Base-by-base conservation (phyloP, 352 stramenopile species). In the Phytophthora meadii region DNA sequence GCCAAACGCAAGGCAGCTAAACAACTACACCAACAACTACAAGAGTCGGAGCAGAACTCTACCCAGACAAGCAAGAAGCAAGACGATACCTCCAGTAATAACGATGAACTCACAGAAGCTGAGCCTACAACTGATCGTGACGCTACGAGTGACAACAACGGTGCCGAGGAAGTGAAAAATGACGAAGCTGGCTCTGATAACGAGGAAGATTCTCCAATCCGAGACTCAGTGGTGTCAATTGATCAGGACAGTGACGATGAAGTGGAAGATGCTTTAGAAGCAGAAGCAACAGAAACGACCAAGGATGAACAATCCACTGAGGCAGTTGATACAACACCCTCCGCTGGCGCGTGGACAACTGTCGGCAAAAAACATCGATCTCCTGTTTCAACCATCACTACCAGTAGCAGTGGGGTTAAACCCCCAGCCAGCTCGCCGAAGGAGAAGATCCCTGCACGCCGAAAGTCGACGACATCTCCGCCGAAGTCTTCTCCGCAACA, bases 341-440 rank as follows among this genome's bases (percentile, higher is more conserved):
- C 76, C 0, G 32, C 73, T 14, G 79, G 76, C 22, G 85, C 76
- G 6, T 93, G 85, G 85, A 93, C 77, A 5, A 93, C 82, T 0
- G 85, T 93, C 9, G 77, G 83, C n/a, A 84, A 81, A 40, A 90
- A 91, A n/a, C 68, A 87, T 25, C 79, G 83, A 17, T 71, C 71
- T 27, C 36, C 56, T 14, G 45, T 59, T 15, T 52, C 54, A 36
- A 56, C 63, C 15, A 55, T 65, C 10, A 45, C 51, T 2, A 70
- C 15, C 44, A 46, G 34, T 27, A 68, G 17, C 44, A 49, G 34
- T 27, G 37, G 49, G 2, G 30, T 15, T 1, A 65, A 69, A 46
- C 7, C 27, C 4, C 15, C 53, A 46, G 14, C 6, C 12, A 63
- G 25, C n/a, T 48, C 54, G 12, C 48, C 37, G 15, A 49, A 61